Conservation (phyloP, 148 eudicot genomes). For the Vaccinium vitisidaea region DNA sequence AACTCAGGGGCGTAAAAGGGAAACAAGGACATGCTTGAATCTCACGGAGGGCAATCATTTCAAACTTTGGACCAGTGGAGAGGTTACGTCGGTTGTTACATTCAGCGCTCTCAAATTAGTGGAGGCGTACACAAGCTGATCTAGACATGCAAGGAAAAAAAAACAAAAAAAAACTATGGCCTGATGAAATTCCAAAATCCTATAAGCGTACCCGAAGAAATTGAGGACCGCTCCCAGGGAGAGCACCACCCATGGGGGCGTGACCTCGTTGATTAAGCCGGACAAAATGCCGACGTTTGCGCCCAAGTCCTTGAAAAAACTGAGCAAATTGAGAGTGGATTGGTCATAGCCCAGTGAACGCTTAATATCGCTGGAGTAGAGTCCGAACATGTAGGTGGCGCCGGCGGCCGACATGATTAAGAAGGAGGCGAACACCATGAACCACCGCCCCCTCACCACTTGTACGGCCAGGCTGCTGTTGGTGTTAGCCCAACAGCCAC, state of each 20-base stretch:
- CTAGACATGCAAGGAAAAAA: no score
- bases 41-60: no score
- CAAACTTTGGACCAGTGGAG: no score
- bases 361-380: constrained; percentile 28
- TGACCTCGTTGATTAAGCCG: constrained; percentile 25
- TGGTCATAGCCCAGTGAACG: constrained; percentile 27
- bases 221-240: constrained; percentile 27
- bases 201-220: constrained; percentile 25
- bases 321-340: constrained; percentile 32
- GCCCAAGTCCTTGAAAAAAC: constrained; percentile 38
- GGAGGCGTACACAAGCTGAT: no score
- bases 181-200: neutral
- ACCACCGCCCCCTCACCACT: constrained; percentile 34
- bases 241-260: constrained; percentile 41
- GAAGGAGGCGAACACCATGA: constrained; percentile 40
- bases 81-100: no score
- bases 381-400: constrained; percentile 40
- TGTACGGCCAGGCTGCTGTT: no score
- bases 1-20: no score
- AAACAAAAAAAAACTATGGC: no score
- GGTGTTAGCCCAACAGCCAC: no score
- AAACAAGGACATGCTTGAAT: no score
- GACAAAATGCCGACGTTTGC: constrained; percentile 29
- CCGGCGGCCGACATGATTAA: constrained; percentile 37
- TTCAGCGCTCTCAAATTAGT: no score